Conservation (phyloP, 768 basidiomycete genomes). For the Saitozyma sp. region DNA sequence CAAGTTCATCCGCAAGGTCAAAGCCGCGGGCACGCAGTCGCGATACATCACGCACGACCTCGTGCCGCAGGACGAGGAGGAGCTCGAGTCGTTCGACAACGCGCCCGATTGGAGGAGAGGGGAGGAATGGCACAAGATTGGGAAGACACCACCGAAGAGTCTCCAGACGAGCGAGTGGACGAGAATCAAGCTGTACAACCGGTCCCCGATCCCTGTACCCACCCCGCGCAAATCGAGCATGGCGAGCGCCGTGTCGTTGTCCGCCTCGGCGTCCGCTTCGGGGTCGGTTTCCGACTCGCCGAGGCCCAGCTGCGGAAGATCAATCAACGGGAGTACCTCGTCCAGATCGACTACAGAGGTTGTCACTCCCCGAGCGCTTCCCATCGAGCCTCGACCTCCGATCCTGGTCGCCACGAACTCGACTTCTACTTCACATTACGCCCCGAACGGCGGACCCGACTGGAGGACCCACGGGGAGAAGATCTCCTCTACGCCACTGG, state of each 20-base stretch:
- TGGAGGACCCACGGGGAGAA: no score
- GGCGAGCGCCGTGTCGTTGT: background rate
- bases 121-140: constrained; percentile 37
- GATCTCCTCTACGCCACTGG: no score
- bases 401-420: no score
- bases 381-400: background rate
- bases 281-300: no score
- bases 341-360: background rate
- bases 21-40: constrained; percentile 29
- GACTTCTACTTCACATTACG: no score
- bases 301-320: no score
- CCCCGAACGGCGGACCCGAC: no score
- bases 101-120: constrained; percentile 26
- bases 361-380: background rate
- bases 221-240: background rate
- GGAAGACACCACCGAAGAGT: constrained; percentile 20
- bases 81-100: constrained; percentile 15
- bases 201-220: background rate
- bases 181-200: constrained; percentile 6
- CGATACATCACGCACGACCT: constrained; percentile 21
- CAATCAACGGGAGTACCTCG: background rate
- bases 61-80: constrained; percentile 12
- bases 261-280: background rate
- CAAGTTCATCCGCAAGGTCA: constrained; percentile 43
- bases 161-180: constrained; percentile 16